Conservation (phyloP, 1,139 yeast genomes). For the Meyerozyma smithsonii region DNA sequence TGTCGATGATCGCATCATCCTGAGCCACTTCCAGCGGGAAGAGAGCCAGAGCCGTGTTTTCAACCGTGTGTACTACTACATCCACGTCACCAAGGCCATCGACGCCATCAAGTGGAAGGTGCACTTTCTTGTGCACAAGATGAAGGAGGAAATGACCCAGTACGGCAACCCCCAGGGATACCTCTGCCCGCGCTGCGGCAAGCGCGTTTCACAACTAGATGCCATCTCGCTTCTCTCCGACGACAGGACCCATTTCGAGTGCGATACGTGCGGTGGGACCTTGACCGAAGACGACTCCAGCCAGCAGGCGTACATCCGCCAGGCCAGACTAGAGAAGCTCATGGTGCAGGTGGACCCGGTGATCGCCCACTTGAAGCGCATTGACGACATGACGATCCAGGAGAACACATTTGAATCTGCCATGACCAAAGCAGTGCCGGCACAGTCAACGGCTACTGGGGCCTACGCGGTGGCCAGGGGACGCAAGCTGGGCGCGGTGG, state of each 20-base stretch:
- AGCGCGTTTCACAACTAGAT: slow-evolving; percentile 79
- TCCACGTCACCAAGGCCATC: slow-evolving; percentile 88
- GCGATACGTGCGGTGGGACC: slow-evolving; percentile 77
- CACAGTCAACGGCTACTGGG: slow-evolving; percentile 56
- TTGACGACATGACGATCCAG: slow-evolving; percentile 80
- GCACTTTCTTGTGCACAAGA: slow-evolving; percentile 72
- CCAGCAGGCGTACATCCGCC: slow-evolving; percentile 75
- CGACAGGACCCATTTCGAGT: slow-evolving; percentile 74
- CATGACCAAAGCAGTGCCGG: slow-evolving; percentile 75
- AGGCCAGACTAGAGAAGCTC: slow-evolving; percentile 73
- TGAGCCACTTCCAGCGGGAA: slow-evolving; percentile 73
- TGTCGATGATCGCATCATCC: slow-evolving; percentile 74
- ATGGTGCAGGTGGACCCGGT: slow-evolving; percentile 91
- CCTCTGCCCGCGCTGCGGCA: slow-evolving; percentile 80
- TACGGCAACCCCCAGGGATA: slow-evolving; percentile 93
- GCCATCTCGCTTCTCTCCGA: slow-evolving; percentile 78
- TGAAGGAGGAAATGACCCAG: slow-evolving; percentile 75
- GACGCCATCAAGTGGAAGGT: slow-evolving; percentile 97
- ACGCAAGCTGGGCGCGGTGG: slow-evolving; percentile 20
- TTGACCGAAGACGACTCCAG: slow-evolving; percentile 86
- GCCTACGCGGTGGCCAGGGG: slow-evolving; percentile 51
- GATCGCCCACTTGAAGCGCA: slow-evolving; percentile 73
- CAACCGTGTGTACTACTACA: slow-evolving; percentile 76
- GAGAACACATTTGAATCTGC: slow-evolving; percentile 87
- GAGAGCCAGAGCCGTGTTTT: slow-evolving; percentile 67